Evolutionary conservation across 495 filamentous ascomycete genomes (phyloP).

Genomic region (Copromyces sp.): DNA sequence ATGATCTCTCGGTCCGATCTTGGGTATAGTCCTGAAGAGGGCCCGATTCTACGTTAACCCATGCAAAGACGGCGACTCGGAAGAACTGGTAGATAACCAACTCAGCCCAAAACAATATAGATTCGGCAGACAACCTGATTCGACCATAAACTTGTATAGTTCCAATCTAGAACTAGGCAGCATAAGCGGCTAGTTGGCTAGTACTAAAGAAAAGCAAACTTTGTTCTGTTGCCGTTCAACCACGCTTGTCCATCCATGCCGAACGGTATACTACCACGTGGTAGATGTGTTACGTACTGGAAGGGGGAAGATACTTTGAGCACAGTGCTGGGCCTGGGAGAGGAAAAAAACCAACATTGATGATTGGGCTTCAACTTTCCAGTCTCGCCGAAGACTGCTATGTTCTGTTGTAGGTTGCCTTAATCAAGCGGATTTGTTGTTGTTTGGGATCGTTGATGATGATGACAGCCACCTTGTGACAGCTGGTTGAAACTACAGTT

Average conservation of each 20-base stretch:
- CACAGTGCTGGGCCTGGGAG: background rate
- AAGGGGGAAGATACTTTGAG: background rate
- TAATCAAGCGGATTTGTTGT: background rate
- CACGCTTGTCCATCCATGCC: background rate
- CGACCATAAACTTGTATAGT: background rate
- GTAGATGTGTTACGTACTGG: background rate
- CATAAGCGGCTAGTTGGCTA: background rate
- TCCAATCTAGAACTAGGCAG: background rate
- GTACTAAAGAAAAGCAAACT: background rate
- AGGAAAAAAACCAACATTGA: background rate
- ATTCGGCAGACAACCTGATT: background rate
- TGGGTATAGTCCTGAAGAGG: background rate
- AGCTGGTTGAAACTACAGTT: background rate
- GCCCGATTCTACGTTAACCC: background rate
- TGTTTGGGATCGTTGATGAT: background rate
- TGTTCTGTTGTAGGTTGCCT: background rate
- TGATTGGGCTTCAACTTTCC: background rate
- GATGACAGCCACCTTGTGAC: background rate
- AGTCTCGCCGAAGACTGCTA: background rate
- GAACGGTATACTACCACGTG: background rate
- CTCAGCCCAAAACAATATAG: too few species aligned
- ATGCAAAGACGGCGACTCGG: too few species aligned
- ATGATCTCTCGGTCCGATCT: background rate
- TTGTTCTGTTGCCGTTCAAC: too few species aligned
- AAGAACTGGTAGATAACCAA: too few species aligned